Evolutionary conservation across 2,329 filamentous ascomycete species (phyloP), one percentile per base, ranked within the genome.

Genomic region (Lasiodiplodia hormozganensis): DNA sequence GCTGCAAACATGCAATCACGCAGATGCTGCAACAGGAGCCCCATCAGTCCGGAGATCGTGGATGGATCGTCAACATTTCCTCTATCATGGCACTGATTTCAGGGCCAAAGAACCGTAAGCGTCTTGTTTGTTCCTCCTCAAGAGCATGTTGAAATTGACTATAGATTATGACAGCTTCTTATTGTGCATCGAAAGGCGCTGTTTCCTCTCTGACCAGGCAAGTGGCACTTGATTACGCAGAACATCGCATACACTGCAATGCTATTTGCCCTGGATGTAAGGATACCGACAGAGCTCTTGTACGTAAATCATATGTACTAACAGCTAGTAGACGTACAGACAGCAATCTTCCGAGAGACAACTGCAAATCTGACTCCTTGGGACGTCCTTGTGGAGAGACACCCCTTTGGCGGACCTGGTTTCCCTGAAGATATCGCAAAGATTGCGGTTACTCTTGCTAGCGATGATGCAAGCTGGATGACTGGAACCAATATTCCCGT

Each of bases 51-150:
- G 69, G 65, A 2, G 76, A 79, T 67, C 75, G 85, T 36, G 87
- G 86, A 2, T 78, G 79, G 71, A 88, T 89, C 71, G 79, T 88
- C 69, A 89, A 89, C 72, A 76, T 86, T 1, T 79, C 85, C 56
- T 85, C 84, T 8, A 64, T 86, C 21, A 76, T 84, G 56, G 56
- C 36, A 14, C 6, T 60, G 1, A 74, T 72, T 70, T 69, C 72
- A 8, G 74, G 73, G 14, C 71, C 72, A 74, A 66, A 62, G 54
- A 51, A 67, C 31, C 56, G 56, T 60, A 60, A 60, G 56, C 12
- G 5, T 6, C 14, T 31, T 16, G 1, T 10, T 2, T 34, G 2
- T 34, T 34, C 5, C 12, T 31, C 14, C 3, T 31, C 1, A 8
- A 10, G 4, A 12, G 3, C 21, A 38, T 28, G 18, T 28, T 31